A percentile compares a stretch with the other conserved stretches of the same genome.
These are phyloP conservation scores for Ceratobasidium sp. DNA, from an alignment of 1,284 basidiomycete species.

Conservation along the genomic window DNA sequence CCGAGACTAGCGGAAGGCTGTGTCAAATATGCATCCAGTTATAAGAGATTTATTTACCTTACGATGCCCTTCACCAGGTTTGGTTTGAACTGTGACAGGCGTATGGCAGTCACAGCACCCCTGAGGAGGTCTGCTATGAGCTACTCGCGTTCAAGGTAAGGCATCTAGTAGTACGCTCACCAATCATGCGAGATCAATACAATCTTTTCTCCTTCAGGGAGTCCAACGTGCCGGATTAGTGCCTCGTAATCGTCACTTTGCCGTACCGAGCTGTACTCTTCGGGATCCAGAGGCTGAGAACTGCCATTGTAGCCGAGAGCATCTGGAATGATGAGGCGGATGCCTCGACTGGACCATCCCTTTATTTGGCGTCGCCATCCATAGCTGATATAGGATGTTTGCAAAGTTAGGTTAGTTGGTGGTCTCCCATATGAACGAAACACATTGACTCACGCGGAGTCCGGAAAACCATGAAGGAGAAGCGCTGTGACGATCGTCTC, in stretches of 20 bases:
- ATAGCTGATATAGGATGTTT: conserved; percentile 13
- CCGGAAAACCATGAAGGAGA: conserved; percentile 37
- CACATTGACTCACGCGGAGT: conserved; percentile 33
- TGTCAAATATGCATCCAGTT: background rate
- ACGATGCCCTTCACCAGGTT: conserved; percentile 30
- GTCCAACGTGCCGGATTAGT: conserved; percentile 9
- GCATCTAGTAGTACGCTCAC: background rate
- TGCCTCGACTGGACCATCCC: conserved; percentile 44
- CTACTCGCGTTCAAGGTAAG: background rate
- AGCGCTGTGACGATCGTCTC: conserved; percentile 35
- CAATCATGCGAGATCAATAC: conserved; percentile 37
- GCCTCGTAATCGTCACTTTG: conserved; percentile 37
- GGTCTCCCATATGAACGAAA: background rate
- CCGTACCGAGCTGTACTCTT: conserved; percentile 29
- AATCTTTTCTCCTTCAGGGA: conserved; percentile 37
- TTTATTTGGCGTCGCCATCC: conserved; percentile 41
- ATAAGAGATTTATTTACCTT: conserved; percentile 9
- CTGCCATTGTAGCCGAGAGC: conserved; percentile 36
- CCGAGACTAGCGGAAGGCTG: conserved; percentile 4
- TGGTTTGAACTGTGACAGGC: conserved; percentile 35
- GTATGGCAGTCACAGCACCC: conserved; percentile 28
- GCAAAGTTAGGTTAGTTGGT: background rate
- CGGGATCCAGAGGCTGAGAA: conserved; percentile 37
- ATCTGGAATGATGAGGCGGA: conserved; percentile 39
- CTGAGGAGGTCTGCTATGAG: background rate